Evolutionary conservation across 345 rosid genomes (phyloP).

Genomic region (Eucalyptus regnans): DNA sequence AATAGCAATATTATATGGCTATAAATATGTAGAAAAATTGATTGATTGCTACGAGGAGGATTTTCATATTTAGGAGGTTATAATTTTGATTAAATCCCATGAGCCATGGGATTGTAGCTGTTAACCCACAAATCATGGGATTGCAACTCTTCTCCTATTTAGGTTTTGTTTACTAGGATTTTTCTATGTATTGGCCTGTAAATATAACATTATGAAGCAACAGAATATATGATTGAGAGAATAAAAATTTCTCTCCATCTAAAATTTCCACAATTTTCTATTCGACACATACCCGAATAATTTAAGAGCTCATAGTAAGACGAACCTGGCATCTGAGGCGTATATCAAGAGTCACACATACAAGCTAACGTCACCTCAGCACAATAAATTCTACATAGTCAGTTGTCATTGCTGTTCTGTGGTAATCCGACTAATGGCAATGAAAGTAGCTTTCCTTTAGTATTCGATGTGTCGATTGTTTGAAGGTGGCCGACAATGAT

Average conservation of each 20-base stretch:
- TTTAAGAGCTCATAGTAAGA: background rate
- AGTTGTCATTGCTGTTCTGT: background rate
- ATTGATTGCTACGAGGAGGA: background rate
- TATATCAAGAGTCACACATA: background rate
- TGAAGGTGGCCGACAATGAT: background rate
- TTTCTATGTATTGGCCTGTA: background rate
- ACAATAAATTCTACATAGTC: background rate
- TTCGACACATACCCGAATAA: accelerated
- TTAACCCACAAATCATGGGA: background rate
- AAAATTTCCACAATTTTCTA: background rate
- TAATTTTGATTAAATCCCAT: background rate
- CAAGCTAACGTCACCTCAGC: background rate
- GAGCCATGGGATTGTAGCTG: background rate
- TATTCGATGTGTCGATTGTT: background rate
- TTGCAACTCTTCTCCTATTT: background rate
- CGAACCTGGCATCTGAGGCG: background rate
- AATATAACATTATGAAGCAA: background rate
- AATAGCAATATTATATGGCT: background rate
- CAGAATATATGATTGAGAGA: background rate
- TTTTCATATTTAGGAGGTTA: background rate
- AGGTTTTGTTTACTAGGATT: background rate
- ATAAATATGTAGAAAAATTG: background rate
- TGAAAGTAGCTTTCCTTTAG: background rate
- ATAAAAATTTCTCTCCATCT: background rate
- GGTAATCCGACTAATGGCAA: background rate